Evolutionary conservation across 2,329 filamentous ascomycete species (phyloP).

Genomic region (Ophioceras dolichostomum): DNA sequence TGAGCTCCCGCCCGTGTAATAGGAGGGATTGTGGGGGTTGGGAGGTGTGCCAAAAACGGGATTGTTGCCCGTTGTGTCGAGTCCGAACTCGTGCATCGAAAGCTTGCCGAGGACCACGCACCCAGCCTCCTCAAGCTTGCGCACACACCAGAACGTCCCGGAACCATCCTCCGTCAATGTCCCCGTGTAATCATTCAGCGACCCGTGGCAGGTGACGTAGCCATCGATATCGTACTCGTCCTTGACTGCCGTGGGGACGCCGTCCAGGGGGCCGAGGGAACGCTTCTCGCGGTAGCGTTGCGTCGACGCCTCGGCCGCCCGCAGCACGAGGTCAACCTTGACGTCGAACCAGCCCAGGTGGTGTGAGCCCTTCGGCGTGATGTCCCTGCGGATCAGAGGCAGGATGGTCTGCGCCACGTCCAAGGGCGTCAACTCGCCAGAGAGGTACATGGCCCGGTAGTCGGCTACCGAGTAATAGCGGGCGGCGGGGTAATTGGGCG

Average conservation of each 20-base stretch:
- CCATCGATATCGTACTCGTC: constrained; percentile 68
- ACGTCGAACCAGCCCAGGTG: constrained; percentile 31
- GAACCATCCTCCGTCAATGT: constrained; percentile 21
- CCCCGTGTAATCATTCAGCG: constrained; percentile 45
- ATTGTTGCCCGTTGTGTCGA: constrained; percentile 68
- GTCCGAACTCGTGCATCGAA: constrained; percentile 66
- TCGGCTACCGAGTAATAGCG: constrained; percentile 33
- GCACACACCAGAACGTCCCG: constrained; percentile 57
- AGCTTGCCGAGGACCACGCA: constrained; percentile 60
- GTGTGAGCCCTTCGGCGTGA: constrained; percentile 22
- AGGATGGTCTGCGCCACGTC: constrained; percentile 32
- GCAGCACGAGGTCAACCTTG: constrained; percentile 25
- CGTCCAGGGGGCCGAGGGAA: constrained; percentile 54
- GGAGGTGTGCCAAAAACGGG: constrained; percentile 58
- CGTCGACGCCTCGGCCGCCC: constrained; percentile 30
- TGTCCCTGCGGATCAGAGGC: constrained; percentile 29
- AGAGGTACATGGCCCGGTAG: constrained; percentile 30
- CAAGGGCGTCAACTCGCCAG: constrained; percentile 30
- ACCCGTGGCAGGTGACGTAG: constrained; percentile 55
- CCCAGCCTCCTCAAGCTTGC: constrained; percentile 57
- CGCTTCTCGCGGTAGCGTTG: constrained; percentile 37
- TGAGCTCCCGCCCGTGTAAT: constrained; percentile 69
- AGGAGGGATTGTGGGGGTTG: constrained; percentile 61
- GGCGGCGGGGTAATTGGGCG: constrained; percentile 17
- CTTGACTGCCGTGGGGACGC: constrained; percentile 63